Conservation (phyloP, 371 early-diverging fungal genomes). For the Funneliformis caledonium region DNA sequence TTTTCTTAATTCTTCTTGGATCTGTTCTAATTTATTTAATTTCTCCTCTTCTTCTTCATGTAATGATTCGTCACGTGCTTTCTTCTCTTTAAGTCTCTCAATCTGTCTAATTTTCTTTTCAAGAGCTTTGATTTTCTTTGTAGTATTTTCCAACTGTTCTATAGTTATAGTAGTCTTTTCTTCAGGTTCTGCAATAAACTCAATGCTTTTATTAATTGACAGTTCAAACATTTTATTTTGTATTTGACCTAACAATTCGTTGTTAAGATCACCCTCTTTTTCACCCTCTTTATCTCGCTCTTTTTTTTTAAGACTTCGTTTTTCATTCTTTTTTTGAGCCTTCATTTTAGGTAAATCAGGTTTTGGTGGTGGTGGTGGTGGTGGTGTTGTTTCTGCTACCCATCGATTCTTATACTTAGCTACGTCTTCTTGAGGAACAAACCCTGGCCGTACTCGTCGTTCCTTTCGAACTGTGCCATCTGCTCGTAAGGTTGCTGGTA, state of each 20-base stretch:
- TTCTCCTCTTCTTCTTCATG: conserved; percentile 15
- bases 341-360: conserved; percentile 19
- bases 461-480: conserved; percentile 75
- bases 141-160: conserved; percentile 20
- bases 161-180: background rate
- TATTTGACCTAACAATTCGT: background rate
- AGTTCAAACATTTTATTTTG: conserved; percentile 14
- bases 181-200: background rate
- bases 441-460: conserved; percentile 70
- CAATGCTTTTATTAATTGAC: background rate
- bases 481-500: conserved; percentile 66
- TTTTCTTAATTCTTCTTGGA: conserved; percentile 49
- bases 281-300: background rate
- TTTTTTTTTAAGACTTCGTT: conserved; percentile 18
- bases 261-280: background rate
- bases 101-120: conserved; percentile 38
- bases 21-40: conserved; percentile 42
- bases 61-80: conserved; percentile 18
- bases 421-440: conserved; percentile 68
- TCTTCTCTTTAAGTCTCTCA: conserved; percentile 32
- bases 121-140: conserved; percentile 39
- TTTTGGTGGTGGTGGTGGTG: background rate
- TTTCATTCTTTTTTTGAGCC: conserved; percentile 37
- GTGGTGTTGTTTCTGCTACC: conserved; percentile 44
- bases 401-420: conserved; percentile 61